phyloP scores from a whole-genome alignment of 345 rosid species.

The Eucalyptus lansdowneana region DNA sequence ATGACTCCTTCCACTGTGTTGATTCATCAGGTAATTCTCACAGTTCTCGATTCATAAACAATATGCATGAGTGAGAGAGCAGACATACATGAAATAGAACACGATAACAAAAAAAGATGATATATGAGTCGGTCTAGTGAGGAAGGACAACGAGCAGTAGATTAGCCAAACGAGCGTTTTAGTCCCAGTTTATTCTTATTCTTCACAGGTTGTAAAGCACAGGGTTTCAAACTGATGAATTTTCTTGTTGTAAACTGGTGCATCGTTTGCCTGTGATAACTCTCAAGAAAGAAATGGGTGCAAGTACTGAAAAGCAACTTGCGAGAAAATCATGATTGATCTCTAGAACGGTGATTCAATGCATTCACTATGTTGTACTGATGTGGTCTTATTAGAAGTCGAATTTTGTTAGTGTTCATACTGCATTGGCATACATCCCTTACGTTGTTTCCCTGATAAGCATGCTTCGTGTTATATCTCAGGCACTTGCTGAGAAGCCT shows the following conservation, averaged over 20 bases:
- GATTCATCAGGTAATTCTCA: constrained; percentile 69
- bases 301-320: neutral
- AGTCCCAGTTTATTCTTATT: neutral
- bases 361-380: neutral
- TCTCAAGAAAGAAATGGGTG: neutral
- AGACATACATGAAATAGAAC: neutral
- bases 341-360: neutral
- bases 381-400: neutral
- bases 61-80: neutral
- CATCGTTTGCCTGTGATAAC: neutral
- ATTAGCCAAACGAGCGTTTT: neutral
- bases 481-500: constrained; percentile 87
- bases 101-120: neutral
- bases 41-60: neutral
- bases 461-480: neutral
- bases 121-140: neutral
- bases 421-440: neutral
- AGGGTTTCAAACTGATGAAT: neutral
- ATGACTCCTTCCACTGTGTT: constrained; percentile 94
- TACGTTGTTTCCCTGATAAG: neutral
- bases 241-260: neutral
- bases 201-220: neutral
- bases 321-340: neutral
- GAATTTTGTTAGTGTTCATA: neutral
- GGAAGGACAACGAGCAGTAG: neutral